Percentiles rank a stretch among this genome's conserved stretches.
phyloP scores from a whole-genome alignment of 495 filamentous ascomycete species.

The Rhypophila decipiens region DNA sequence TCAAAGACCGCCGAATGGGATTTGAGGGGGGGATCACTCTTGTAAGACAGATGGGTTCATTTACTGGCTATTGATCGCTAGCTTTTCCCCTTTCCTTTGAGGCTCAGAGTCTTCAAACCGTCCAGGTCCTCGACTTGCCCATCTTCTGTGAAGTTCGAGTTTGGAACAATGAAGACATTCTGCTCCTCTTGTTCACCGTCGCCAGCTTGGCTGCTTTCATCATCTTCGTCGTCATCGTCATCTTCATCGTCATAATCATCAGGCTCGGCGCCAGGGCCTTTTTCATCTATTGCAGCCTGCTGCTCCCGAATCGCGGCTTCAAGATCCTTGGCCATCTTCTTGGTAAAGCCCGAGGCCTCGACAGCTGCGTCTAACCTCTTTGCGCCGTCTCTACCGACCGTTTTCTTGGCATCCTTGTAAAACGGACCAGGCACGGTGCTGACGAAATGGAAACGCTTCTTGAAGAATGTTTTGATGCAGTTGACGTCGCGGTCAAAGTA shows the following conservation, averaged over 20 bases:
- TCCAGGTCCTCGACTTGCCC: no score
- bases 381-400: constrained; percentile 54
- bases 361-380: constrained; percentile 79
- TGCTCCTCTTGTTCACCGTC: neutral
- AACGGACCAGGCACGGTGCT: constrained; percentile 77
- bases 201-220: constrained; percentile 11
- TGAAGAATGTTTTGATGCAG: constrained; percentile 91
- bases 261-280: neutral
- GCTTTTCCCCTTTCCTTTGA: no score
- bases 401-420: constrained; percentile 74
- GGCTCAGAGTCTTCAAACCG: no score
- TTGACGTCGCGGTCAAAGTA: constrained; percentile 94
- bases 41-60: no score
- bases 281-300: constrained; percentile 17
- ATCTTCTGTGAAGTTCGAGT: no score
- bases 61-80: no score
- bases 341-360: constrained; percentile 90
- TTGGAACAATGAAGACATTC: neutral
- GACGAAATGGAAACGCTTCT: constrained; percentile 79
- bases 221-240: constrained; percentile 19
- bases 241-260: constrained; percentile 60
- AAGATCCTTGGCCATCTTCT: constrained; percentile 89
- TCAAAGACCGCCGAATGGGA: no score
- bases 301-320: constrained; percentile 78
- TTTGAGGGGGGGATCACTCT: no score